Evolutionary conservation across 192 early-diverging fungal genomes (phyloP).

Genomic region (Gryganskiella cystojenkinii): DNA sequence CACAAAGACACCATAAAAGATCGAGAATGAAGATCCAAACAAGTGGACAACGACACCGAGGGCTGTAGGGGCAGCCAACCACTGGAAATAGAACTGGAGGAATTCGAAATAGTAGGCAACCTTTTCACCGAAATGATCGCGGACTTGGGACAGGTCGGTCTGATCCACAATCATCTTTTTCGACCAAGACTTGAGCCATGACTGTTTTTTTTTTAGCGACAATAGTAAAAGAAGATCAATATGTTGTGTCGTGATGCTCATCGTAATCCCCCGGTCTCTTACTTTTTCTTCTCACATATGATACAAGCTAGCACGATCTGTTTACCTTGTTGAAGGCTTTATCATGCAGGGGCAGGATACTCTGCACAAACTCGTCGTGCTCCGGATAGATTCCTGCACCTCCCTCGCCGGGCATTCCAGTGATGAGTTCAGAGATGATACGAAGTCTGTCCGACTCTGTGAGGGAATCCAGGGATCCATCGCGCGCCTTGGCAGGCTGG

Average conservation of each 20-base stretch:
- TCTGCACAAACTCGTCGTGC: slow-evolving; percentile 66
- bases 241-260: background rate
- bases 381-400: slow-evolving; percentile 70
- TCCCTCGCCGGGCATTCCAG: slow-evolving; percentile 62
- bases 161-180: slow-evolving; percentile 81
- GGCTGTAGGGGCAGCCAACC: slow-evolving; percentile 74
- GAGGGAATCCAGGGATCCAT: slow-evolving; percentile 35
- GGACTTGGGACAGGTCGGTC: slow-evolving; percentile 77
- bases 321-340: slow-evolving; percentile 76
- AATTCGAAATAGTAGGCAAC: slow-evolving; percentile 95
- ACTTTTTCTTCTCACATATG: background rate
- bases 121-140: slow-evolving; percentile 90
- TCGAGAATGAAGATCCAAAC: slow-evolving; percentile 64
- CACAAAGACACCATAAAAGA: slow-evolving; percentile 71
- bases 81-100: slow-evolving; percentile 87
- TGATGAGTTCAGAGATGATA: slow-evolving; percentile 71
- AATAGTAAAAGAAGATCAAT: background rate
- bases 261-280: background rate
- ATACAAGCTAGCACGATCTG: no score
- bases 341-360: slow-evolving; percentile 86
- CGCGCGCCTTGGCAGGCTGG: slow-evolving; percentile 23
- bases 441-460: slow-evolving; percentile 68
- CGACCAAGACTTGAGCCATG: slow-evolving; percentile 87
- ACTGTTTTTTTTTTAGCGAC: slow-evolving; percentile 22
- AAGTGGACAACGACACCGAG: slow-evolving; percentile 72